These are phyloP conservation scores for Clonostachys sp. DNA, from an alignment of 2,329 filamentous ascomycete species.

Conservation along the genomic window DNA sequence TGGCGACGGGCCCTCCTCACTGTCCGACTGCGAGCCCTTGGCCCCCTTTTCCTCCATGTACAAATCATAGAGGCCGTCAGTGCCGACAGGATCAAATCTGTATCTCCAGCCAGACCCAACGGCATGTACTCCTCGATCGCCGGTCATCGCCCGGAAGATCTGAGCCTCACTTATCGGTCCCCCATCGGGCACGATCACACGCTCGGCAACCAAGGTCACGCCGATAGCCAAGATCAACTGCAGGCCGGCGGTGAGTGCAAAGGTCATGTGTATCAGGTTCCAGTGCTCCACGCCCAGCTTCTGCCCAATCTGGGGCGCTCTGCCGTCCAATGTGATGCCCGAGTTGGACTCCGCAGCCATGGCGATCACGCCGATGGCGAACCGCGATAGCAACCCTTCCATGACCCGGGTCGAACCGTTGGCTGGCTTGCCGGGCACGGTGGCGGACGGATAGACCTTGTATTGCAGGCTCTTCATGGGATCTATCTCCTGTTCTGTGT, in stretches of 20 bases:
- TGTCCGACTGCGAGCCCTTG: too few species aligned
- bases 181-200: slow-evolving; percentile 5
- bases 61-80: too few species aligned
- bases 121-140: too few species aligned
- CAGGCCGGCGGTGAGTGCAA: slow-evolving; percentile 6
- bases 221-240: slow-evolving; percentile 5
- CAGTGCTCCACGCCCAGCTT: slow-evolving; percentile 13
- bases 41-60: too few species aligned
- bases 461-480: slow-evolving; percentile 16
- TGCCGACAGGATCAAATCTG: too few species aligned
- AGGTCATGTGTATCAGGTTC: slow-evolving; percentile 8
- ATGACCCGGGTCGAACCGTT: slow-evolving; percentile 23
- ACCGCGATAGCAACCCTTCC: slow-evolving; percentile 26
- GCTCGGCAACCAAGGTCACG: slow-evolving; percentile 3
- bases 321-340: slow-evolving; percentile 17
- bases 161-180: slow-evolving; percentile 7
- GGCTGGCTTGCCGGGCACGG: slow-evolving; percentile 23
- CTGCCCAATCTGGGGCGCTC: not conserved
- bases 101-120: too few species aligned
- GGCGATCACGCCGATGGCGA: slow-evolving; percentile 26
- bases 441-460: slow-evolving; percentile 36
- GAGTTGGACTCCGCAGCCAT: slow-evolving; percentile 21
- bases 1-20: too few species aligned
- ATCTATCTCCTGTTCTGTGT: slow-evolving; percentile 11
- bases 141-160: slow-evolving; percentile 6